Conservation (phyloP, 2,329 filamentous ascomycete species). For the Cladosporium halotolerans region DNA sequence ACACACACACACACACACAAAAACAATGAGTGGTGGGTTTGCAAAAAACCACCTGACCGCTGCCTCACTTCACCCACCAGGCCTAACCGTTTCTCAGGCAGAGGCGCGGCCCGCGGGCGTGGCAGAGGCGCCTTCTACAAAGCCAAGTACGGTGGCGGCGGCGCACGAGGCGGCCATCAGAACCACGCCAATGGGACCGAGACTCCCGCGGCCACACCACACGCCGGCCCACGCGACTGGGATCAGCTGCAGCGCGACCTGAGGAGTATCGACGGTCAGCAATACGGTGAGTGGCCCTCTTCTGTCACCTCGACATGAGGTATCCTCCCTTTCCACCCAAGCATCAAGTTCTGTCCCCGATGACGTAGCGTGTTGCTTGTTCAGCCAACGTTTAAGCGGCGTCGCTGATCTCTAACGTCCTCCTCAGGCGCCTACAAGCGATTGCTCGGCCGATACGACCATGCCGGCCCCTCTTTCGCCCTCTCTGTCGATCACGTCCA, state of each 20-base stretch:
- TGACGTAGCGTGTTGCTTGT: not conserved
- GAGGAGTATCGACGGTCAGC: conserved; percentile 24
- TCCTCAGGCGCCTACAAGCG: conserved; percentile 28
- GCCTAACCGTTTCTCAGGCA: not conserved
- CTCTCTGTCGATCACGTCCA: conserved; percentile 31
- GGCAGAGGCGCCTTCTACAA: conserved; percentile 26
- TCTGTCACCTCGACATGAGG: conserved; percentile 22
- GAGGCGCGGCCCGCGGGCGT: too few relatives aligned
- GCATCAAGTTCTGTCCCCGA: not conserved
- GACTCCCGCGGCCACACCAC: not conserved
- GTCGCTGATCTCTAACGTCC: not conserved
- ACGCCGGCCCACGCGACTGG: conserved; percentile 17
- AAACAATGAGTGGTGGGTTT: too few relatives aligned
- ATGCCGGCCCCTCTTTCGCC: conserved; percentile 20
- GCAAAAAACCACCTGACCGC: too few relatives aligned
- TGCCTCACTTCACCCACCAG: not conserved
- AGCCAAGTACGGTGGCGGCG: conserved; percentile 22
- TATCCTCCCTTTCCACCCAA: conserved; percentile 4
- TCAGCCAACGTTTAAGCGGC: not conserved
- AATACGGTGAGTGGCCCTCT: conserved; percentile 23
- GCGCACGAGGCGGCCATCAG: conserved; percentile 14
- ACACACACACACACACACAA: too few relatives aligned
- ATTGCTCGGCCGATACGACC: conserved; percentile 24
- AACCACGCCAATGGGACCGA: not conserved
- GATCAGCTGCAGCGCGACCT: conserved; percentile 20